Conservation (phyloP, 2,329 filamentous ascomycete genomes). For the Davidsoniella virescens region DNA sequence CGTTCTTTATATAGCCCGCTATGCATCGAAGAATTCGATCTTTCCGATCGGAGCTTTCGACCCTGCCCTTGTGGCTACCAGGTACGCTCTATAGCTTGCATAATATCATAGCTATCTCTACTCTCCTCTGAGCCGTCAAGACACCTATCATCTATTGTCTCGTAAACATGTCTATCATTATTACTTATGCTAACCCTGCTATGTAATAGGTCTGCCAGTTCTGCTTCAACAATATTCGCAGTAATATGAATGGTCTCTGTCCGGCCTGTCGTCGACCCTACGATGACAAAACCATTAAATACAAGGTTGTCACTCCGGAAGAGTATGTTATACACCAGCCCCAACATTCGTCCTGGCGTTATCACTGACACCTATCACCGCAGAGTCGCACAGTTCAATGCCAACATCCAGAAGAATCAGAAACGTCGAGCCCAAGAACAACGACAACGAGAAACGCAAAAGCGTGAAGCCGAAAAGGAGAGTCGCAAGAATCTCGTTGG, state of each 20-base stretch:
- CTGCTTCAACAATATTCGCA: constrained; percentile 98
- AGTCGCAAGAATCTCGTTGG: constrained; percentile 93
- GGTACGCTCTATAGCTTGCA: constrained; percentile 34
- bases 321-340: constrained; percentile 46
- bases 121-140: neutral
- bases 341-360: neutral
- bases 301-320: constrained; percentile 86
- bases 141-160: neutral
- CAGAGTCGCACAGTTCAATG: constrained; percentile 58
- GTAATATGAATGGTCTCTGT: constrained; percentile 91
- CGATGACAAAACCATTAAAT: constrained; percentile 93
- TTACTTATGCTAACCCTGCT: neutral
- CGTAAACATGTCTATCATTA: neutral
- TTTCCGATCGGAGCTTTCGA: constrained; percentile 91
- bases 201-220: constrained; percentile 84
- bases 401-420: constrained; percentile 73
- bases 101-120: neutral
- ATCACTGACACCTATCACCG: constrained; percentile 15
- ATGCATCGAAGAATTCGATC: constrained; percentile 96
- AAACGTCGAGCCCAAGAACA: constrained; percentile 73
- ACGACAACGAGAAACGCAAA: constrained; percentile 88
- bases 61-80: constrained; percentile 97
- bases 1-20: constrained; percentile 51
- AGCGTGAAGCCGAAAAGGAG: constrained; percentile 87
- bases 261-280: constrained; percentile 94